These are phyloP conservation scores for Lactifluus volemus DNA, from an alignment of 768 basidiomycete genomes.

Conservation along the genomic window DNA sequence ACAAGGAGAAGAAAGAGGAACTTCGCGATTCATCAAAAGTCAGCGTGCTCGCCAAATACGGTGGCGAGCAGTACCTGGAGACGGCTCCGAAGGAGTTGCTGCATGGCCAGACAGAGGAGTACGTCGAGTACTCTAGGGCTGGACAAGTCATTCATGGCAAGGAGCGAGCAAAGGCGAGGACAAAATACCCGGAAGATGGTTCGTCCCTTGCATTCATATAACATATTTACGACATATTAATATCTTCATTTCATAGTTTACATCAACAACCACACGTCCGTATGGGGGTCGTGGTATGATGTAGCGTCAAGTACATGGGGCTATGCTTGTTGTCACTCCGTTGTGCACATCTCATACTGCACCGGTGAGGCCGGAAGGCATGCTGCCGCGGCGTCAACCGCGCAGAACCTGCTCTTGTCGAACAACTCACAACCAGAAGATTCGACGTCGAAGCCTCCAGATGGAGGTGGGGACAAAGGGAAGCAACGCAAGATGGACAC, in stretches of 20 bases:
- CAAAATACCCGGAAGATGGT: slow-evolving; percentile 98
- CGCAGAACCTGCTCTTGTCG: slow-evolving; percentile 49
- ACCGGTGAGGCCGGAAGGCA: slow-evolving; percentile 79
- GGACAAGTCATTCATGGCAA: slow-evolving; percentile 88
- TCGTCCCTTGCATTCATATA: slow-evolving; percentile 25
- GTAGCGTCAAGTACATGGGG: slow-evolving; percentile 70
- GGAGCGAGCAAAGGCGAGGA: slow-evolving; percentile 77
- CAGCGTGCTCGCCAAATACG: slow-evolving; percentile 87
- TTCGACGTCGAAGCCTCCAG: slow-evolving; percentile 3
- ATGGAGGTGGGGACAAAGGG: slow-evolving; percentile 21
- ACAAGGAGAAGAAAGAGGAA: slow-evolving; percentile 85
- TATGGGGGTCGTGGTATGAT: slow-evolving; percentile 99
- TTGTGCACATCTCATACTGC: slow-evolving; percentile 81
- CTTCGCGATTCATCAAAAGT: slow-evolving; percentile 82
- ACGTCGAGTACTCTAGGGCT: slow-evolving; percentile 91
- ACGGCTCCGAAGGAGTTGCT: slow-evolving; percentile 84
- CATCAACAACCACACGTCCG: slow-evolving; percentile 85
- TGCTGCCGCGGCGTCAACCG: slow-evolving; percentile 68
- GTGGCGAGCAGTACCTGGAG: slow-evolving; percentile 88
- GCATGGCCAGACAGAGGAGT: slow-evolving; percentile 95
- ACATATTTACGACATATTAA: not conserved
- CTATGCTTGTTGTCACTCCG: slow-evolving; percentile 90
- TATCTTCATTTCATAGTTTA: slow-evolving; percentile 43
- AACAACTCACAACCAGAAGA: slow-evolving; percentile 3
- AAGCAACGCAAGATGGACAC: slow-evolving; percentile 8